Evolutionary conservation across 1,284 basidiomycete species (phyloP), one percentile per base, ranked within the genome.

Genomic region (Erythrobasidium hasegawianum): DNA sequence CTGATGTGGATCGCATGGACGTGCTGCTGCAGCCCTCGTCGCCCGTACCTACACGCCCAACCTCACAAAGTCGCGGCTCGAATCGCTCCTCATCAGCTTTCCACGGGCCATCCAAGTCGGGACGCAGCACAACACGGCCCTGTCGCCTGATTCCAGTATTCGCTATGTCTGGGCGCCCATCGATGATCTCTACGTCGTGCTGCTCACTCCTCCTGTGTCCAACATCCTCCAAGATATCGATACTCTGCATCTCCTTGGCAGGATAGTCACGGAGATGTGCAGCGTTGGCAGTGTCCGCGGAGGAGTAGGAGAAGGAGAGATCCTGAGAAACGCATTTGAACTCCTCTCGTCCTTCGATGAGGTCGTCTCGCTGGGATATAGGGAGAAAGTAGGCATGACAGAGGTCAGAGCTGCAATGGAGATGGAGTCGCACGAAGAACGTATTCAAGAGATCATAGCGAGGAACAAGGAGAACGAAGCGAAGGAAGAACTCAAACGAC

Each of bases 351-450:
- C 94, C 11, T 97, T 98, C 75, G 96, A 98, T 78, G 96, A 99
- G 81, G 88, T 97, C 73, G 88, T 97, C 67, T 90, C 87, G 73
- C 77, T 97, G 72, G 96, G 96, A 1, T 97, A 95, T 80, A 83
- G 93, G 75, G 96, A 98, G 79, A 88, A 90, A 70, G 89, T 97
- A 59, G 92, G 88, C 75, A 79, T 98, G 55, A 85, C 88, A 77
- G 94, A 97, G 78, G 90, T 98, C 52, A 82, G 90, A 72, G 95
- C 83, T 74, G 86, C 96, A 43, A 80, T 98, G 72, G 96, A 97
- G 82, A 97, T 97, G 87, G 96, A 98, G 81, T 91, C 88, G 79
- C 96, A 99, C 79, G 96, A 98, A 78, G 96, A 99, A 81, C 97
- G 97, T 82, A 97, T 99, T 71, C 94, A 98, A 77, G 96, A 98